A percentile compares a stretch with the other conserved stretches of the same genome.
Evolutionary conservation across 805 yeast species (phyloP).

Genomic region (Wickerhamiella alocasiicola): DNA sequence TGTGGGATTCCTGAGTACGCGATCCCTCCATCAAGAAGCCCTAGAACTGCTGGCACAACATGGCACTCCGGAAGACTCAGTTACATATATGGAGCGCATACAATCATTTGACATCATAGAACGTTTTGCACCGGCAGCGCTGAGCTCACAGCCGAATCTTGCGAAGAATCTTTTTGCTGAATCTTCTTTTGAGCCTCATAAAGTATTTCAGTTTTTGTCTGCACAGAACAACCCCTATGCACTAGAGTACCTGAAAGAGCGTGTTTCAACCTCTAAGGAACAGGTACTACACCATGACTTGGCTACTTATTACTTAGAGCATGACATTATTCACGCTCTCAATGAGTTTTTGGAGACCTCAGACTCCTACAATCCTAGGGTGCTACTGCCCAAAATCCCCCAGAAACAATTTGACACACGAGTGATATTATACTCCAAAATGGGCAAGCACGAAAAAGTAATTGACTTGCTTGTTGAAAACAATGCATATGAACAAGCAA

Average conservation of each 20-base stretch:
- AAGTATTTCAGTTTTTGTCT: constrained; percentile 5
- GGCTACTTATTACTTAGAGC: constrained; percentile 18
- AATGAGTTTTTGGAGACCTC: constrained; percentile 4
- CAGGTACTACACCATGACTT: constrained; percentile 16
- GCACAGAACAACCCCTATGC: constrained; percentile 3
- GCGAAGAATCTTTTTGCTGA: constrained; percentile 5
- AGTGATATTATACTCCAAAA: constrained; percentile 1
- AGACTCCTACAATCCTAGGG: constrained; percentile 29
- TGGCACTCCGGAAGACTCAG: constrained; percentile 19
- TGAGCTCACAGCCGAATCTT: neutral
- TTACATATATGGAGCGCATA: constrained; percentile 21
- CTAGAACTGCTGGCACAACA: constrained; percentile 42
- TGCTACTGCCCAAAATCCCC: constrained; percentile 38
- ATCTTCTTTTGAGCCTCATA: neutral
- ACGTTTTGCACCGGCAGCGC: neutral
- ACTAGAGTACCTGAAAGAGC: constrained; percentile 2
- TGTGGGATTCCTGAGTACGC: constrained; percentile 63
- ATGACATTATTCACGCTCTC: constrained; percentile 4
- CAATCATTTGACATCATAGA: constrained; percentile 11
- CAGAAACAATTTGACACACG: neutral
- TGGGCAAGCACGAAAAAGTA: constrained; percentile 8
- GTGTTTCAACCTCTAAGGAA: neutral
- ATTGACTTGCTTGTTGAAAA: neutral
- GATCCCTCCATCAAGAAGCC: constrained; percentile 52
- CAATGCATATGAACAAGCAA: neutral